Evolutionary conservation across 2,329 filamentous ascomycete genomes (phyloP), one percentile per base, ranked within the genome.

Genomic region (Kalmusia sp.): DNA sequence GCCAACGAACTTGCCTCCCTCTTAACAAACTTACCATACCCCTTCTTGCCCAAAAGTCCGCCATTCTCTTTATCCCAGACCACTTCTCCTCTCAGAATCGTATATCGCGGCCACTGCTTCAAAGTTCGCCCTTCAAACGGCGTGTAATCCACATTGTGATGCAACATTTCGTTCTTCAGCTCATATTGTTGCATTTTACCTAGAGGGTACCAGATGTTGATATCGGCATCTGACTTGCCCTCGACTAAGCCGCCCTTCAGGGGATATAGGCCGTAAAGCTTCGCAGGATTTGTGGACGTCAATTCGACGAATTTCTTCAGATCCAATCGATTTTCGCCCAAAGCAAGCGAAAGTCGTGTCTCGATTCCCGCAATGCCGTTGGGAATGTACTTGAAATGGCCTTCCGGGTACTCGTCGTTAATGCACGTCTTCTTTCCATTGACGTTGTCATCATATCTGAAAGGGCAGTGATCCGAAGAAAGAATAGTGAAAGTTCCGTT

Each of bases 131-230:
- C 84, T 64, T 87, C 84, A 59, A 82, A 87, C 0, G 85, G 84
- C 7, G 84, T 86, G 62, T 87, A 86, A 62, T 88, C 84, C 2
- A 85, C 80, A 54, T 83, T 78, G 64, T 87, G 85, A 67, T 88
- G 84, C 57, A 87, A 66, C 71, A 81, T 80, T 6, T 74, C 72
- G 60, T 87, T 85, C 34, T 70, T 81, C 51, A 84, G 54, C 19
- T 62, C 68, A 56, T 83, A 78, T 11, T 74, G 68, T 15, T 79
- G 65, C 59, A 79, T 58, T 48, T 64, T 70, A 2, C 70, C 75
- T 9, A 78, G 70, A 0, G 64, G 59, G 48, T 65, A 67, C 64
- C 83, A 87, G 17, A 86, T 78, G 9, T 81, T 80, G 30, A 86
- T 65, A 67, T 87, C 84, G 1, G 84, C 84, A 67, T 86, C 83